Base-by-base conservation (phyloP, 1,284 basidiomycete species). In the Marasmius sp. region DNA sequence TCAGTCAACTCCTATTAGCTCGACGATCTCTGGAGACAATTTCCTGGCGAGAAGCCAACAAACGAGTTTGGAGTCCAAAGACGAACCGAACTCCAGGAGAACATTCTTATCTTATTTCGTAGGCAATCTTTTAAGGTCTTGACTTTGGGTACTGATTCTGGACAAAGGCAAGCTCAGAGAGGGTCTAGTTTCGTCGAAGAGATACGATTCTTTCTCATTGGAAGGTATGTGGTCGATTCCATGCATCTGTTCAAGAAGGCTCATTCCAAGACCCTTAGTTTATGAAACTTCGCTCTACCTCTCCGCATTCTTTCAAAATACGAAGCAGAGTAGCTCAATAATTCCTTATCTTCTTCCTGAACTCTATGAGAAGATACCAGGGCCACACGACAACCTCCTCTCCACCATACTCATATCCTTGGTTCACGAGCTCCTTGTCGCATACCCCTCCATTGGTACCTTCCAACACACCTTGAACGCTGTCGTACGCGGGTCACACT, bases 201-300 rank as follows among this genome's bases (percentile, higher is more conserved):
- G 89, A 61, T 74, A 64, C 33, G 89, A 89, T 67, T 59, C 57
- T 3, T 89, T 91, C 67, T 80, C 86, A 5, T 61, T 85, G 9
- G 86, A 91, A 83, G 88, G 88, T 88, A 61, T 37, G 77, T 34
- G 38, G n/a, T 41, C 6, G 14, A 7, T 12, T 16, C 18, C 22
- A 47, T 47, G 50, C 14, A 20, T 48, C 22, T 33, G 18, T 11
- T 37, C 45, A 36, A 22, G 5, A 20, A 37, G 8, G 38, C 14
- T 16, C 12, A 38, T 45, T 53, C n/a, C 47, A 16, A 67, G 27
- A 27, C 27, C 5, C 27, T 27, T 27, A 91, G 89, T 83, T 5
- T 91, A 90, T 69, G 86, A 91, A 74, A 87, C 81, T 3, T 91
- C 89, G 0, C 75, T 91, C n/a, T 82, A 80, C 69, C 78, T 90